Evolutionary conservation across 1,139 yeast genomes (phyloP).

Genomic region (Blastobotrys ciferrii): DNA sequence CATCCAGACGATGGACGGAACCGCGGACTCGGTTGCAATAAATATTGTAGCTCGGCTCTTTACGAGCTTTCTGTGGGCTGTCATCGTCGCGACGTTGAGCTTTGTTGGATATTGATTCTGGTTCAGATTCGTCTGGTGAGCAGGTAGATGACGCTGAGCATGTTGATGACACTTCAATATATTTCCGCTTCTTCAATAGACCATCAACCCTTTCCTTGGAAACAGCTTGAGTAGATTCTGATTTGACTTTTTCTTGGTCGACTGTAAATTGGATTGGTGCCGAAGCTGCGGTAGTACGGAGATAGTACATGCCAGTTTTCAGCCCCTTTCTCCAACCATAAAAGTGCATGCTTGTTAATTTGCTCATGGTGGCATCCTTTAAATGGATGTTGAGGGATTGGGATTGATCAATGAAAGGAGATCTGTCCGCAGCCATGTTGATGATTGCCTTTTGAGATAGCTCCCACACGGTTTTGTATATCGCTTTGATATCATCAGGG

Average conservation of each 20-base stretch:
- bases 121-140: conserved; percentile 2
- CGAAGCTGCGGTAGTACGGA: conserved; percentile 88
- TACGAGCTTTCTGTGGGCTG: background rate
- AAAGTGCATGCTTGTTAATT: conserved; percentile 83
- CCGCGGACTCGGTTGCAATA: conserved; percentile 2
- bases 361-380: conserved; percentile 72
- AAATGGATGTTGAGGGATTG: conserved; percentile 80
- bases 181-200: background rate
- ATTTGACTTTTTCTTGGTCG: conserved; percentile 40
- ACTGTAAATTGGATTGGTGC: conserved; percentile 82
- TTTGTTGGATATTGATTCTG: background rate
- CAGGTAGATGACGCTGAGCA: background rate
- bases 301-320: conserved; percentile 89
- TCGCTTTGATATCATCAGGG: conserved; percentile 62
- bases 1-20: background rate
- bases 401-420: conserved; percentile 84
- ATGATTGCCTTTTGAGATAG: conserved; percentile 71
- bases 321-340: conserved; percentile 88
- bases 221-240: background rate
- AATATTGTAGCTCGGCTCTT: conserved; percentile 1
- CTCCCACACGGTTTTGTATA: conserved; percentile 92
- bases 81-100: conserved; percentile 3
- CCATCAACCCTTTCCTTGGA: background rate
- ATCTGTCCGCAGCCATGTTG: conserved; percentile 87
- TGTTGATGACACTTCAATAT: background rate